Evolutionary conservation across 345 rosid species (phyloP).

Genomic region (Dipteronia sinensis): DNA sequence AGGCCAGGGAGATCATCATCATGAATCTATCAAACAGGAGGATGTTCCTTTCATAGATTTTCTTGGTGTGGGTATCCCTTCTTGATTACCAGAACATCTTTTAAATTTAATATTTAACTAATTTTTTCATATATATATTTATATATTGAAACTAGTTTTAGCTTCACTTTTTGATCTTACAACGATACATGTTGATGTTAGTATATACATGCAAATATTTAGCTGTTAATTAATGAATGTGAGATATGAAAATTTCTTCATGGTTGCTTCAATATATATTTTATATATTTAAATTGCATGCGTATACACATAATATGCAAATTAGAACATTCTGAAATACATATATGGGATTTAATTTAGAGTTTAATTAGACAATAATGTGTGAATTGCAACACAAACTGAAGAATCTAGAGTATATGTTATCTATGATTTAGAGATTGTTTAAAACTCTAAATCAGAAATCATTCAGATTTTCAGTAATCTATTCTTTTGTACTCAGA

Average conservation of each 20-base stretch:
- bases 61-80: conserved; percentile 74
- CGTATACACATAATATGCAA: neutral
- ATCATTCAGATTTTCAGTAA: neutral
- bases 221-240: conserved; percentile 10
- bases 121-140: conserved; percentile 13
- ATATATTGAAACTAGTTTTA: conserved; percentile 16
- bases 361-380: neutral
- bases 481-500: neutral
- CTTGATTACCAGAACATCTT: conserved; percentile 33
- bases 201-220: neutral
- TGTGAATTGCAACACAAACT: neutral
- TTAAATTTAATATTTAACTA: conserved; percentile 22
- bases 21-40: conserved; percentile 28
- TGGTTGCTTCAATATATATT: neutral
- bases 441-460: no score
- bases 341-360: no score
- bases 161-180: conserved; percentile 1
- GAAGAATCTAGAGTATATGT: no score
- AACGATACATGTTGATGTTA: neutral
- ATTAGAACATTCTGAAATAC: no score
- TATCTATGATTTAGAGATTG: no score
- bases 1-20: conserved; percentile 38
- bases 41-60: conserved; percentile 66
- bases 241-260: neutral
- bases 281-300: neutral